Base-by-base conservation (phyloP, 2,329 filamentous ascomycete genomes). In the Beauveria brongniartii region DNA sequence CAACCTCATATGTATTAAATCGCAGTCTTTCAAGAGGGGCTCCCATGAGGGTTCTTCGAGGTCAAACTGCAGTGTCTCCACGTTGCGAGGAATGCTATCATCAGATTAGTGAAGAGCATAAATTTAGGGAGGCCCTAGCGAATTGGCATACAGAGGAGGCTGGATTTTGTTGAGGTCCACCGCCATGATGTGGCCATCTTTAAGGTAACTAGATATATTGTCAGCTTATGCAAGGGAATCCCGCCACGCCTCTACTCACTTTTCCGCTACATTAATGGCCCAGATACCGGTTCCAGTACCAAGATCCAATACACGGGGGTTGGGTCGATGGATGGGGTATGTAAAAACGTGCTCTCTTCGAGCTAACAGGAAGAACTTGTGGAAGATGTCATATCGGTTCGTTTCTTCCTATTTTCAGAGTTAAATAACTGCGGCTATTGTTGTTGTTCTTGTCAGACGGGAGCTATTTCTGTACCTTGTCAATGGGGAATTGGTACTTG, bases 241-340 rank as follows among this genome's bases (percentile, higher is more conserved):
- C 12, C n/a, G 8, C 24, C 48, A 20, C 41, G n/a, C 14, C 4
- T 40, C 34, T 20, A 72, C 84, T 76, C 78, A 91, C 82, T 89
- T 64, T 65, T 74, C 86, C 64, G 89, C 89, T 75, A 96, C 88
- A 66, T 93, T 89, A 67, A 95, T 90, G 46, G 89, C 85, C 93
- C 93, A 97, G 63, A 96, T 93, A 44, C 91, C 92, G 1, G 91
- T 96, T 22, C 92, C 93, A 64, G 89, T 92, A 47, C 92, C 93
- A 59, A 96, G 70, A 68, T 89, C 86, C 47, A 89, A 70, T 53
- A 88, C 59, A 52, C 59, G 64, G 20, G 46, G 63, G 22, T 43
- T 37, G 10, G 63, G 62, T 47, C 28, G 63, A 57, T 52, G 59
- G 26, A 67, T 64, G 37, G 46, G 64, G 60, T 63, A 61, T 30